Base-by-base conservation (phyloP, 108 stramenopile species). In the Fragilariopsis cylindrus region DNA sequence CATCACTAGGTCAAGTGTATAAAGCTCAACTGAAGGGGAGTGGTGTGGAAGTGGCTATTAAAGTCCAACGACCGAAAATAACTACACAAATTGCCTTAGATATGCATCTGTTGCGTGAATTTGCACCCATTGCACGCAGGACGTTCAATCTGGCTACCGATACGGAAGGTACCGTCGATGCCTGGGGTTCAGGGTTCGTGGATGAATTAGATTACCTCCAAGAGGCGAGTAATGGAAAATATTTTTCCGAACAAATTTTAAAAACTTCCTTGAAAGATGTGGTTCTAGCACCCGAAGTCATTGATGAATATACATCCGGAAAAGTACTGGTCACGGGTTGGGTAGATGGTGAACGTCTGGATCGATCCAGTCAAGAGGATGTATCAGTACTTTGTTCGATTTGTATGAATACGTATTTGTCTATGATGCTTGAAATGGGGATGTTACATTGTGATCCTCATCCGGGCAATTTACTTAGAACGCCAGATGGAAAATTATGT, bases 21-120 rank as follows among this genome's bases (percentile, higher is more conserved):
- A 75, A 80, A 56, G 96, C 90, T 5, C 92, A 75, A 45, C 55
- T 93, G 53, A 67, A 62, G 19, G 60, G 53, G 7, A 58, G 54
- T 7, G 82, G 81, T 42, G 19, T 48, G 39, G 84, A 86, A 19
- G 97, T 98, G 45, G 98, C 98, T 19, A 92, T 98, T 45, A 98
- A 98, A 74, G 96, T 98, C 3, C 97, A 97, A 82, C 89, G 98
- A 48, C 97, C 98, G 3, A 81, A 96, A 52, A 94, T 97, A 58
- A 89, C 92, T 74, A 80, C 90, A 53, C 93, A 96, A 68, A 96
- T 98, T 73, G 96, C 96, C 19, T 76, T 97, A n/a, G 98, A 98
- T 80, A 96, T 98, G 93, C 93, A 98, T 73, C 69, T 97, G 49
- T 81, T 97, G 47, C 87, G 97, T 3, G 83, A 94, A 48, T 64